These are phyloP conservation scores for Kwoniella sp. DNA, from an alignment of 768 basidiomycete species.

Conservation along the genomic window DNA sequence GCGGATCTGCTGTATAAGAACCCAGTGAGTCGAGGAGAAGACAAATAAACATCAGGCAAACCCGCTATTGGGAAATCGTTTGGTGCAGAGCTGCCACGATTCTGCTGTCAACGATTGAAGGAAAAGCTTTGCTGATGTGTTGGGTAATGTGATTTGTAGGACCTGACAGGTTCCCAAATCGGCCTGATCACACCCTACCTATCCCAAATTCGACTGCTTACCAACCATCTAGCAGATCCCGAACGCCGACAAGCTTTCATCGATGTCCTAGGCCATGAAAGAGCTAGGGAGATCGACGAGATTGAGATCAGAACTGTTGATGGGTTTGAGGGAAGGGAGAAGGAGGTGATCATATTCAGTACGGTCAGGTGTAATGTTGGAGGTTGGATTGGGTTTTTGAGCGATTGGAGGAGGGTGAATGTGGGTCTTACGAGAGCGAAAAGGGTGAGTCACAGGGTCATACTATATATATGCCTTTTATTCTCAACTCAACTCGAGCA, in stretches of 20 bases:
- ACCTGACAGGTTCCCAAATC: constrained; percentile 66
- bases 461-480: too few species aligned
- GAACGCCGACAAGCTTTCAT: constrained; percentile 62
- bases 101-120: too few species aligned
- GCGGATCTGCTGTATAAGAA: constrained; percentile 79
- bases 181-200: constrained; percentile 91
- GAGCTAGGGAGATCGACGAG: constrained; percentile 66
- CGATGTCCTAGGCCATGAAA: constrained; percentile 65
- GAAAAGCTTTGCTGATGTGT: too few species aligned
- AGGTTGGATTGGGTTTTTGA: constrained; percentile 84
- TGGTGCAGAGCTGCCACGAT: too few species aligned
- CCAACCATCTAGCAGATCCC: constrained; percentile 63
- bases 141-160: too few species aligned
- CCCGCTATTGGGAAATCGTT: too few species aligned
- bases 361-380: constrained; percentile 79
- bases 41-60: too few species aligned
- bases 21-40: constrained; percentile 69
- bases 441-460: constrained; percentile 57
- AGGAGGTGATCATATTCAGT: constrained; percentile 87
- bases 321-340: constrained; percentile 91
- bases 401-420: constrained; percentile 80
- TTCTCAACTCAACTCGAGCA: too few species aligned
- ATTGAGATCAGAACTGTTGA: constrained; percentile 92
- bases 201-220: constrained; percentile 77
- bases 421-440: constrained; percentile 88